phyloP scores from a whole-genome alignment of 1,284 basidiomycete genomes.

The Trametes polyzona region DNA sequence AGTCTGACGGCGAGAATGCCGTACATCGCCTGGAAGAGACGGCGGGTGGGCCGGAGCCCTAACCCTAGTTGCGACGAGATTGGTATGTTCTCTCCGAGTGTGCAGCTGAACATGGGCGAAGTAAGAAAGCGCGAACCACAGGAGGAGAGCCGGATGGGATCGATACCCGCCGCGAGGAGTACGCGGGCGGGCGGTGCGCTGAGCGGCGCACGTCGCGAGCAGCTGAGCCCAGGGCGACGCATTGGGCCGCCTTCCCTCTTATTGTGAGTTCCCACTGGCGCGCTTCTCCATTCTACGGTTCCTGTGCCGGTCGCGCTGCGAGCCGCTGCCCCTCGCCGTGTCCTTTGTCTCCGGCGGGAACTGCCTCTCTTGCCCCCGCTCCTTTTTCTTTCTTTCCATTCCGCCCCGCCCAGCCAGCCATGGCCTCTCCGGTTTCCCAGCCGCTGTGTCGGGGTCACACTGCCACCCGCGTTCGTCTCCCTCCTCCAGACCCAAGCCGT shows the following conservation, averaged over 20 bases:
- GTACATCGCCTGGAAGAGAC: constrained; percentile 11
- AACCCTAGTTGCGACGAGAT: constrained; percentile 20
- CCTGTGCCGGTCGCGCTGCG: constrained; percentile 24
- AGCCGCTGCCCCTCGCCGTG: constrained; percentile 6
- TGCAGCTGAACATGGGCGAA: constrained; percentile 1
- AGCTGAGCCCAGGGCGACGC: constrained; percentile 24
- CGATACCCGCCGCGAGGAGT: constrained; percentile 13
- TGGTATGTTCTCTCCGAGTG: constrained; percentile 21
- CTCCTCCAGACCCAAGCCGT: constrained; percentile 5
- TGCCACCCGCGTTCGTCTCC: constrained; percentile 23
- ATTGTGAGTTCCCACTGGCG: constrained; percentile 23
- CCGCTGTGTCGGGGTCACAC: constrained; percentile 20
- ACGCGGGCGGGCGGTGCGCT: constrained; percentile 9
- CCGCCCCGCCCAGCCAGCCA: constrained; percentile 5
- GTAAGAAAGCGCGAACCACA: constrained; percentile 18
- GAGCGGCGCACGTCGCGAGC: constrained; percentile 8
- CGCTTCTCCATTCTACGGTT: constrained; percentile 30
- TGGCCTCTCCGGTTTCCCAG: constrained; percentile 19
- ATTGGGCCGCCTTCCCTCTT: constrained; percentile 21
- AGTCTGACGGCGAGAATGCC: constrained; percentile 19
- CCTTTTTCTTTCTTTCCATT: constrained; percentile 26
- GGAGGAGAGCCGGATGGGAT: constrained; percentile 17
- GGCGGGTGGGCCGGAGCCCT: constrained; percentile 14
- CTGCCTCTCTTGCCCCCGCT: constrained; percentile 19
- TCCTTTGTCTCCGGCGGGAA: constrained; percentile 29